These are phyloP conservation scores for Cercophora scortea DNA, from an alignment of 495 filamentous ascomycete species.

Conservation along the genomic window DNA sequence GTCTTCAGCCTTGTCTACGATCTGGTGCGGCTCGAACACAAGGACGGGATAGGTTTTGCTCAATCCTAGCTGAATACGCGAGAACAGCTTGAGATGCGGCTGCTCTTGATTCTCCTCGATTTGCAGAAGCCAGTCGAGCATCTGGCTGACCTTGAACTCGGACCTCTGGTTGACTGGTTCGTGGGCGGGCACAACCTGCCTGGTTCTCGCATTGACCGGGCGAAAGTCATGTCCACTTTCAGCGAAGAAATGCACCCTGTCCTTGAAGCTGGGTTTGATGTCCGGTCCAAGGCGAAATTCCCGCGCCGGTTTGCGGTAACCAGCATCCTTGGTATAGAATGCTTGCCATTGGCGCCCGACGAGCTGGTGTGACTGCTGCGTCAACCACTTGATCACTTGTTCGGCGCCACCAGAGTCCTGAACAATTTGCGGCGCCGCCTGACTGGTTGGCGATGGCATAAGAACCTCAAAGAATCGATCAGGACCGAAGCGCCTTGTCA, in stretches of 20 bases:
- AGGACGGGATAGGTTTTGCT: constrained; percentile 34
- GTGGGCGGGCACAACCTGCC: background rate
- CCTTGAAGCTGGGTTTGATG: constrained; percentile 25
- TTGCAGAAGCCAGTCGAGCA: constrained; percentile 38
- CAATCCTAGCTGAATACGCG: constrained; percentile 37
- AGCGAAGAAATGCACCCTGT: constrained; percentile 38
- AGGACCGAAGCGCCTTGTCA: constrained; percentile 38
- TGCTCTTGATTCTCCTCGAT: constrained; percentile 29
- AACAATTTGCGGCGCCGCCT: constrained; percentile 9
- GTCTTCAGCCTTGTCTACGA: constrained; percentile 23
- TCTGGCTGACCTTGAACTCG: constrained; percentile 20
- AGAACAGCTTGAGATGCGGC: constrained; percentile 27
- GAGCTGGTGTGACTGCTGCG: constrained; percentile 24
- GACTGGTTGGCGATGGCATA: constrained; percentile 22
- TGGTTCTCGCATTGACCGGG: background rate
- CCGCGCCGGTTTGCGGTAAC: constrained; percentile 27
- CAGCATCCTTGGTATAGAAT: constrained; percentile 33
- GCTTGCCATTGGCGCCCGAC: constrained; percentile 38
- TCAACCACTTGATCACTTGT: constrained; percentile 34
- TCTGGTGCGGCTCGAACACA: constrained; percentile 28
- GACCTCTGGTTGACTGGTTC: constrained; percentile 17
- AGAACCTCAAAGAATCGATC: constrained; percentile 40
- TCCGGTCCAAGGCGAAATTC: constrained; percentile 28
- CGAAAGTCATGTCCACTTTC: constrained; percentile 30
- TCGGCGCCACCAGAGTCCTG: constrained; percentile 20